Evolutionary conservation across 148 eudicot genomes (phyloP).

Genomic region (Camellia sinensis): DNA sequence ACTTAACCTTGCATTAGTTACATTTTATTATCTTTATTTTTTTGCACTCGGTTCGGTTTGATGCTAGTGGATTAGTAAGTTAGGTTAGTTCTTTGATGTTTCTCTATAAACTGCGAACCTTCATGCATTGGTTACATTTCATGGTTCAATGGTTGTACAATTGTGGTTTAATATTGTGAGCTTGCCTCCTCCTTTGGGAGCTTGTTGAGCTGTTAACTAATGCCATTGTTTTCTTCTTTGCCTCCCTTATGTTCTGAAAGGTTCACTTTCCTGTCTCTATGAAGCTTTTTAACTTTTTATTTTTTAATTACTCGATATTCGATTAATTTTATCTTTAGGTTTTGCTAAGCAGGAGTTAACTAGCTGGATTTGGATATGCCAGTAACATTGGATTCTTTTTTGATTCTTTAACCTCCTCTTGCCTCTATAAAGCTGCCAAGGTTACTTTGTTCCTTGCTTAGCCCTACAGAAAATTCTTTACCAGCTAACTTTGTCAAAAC

Average conservation of each 20-base stretch:
- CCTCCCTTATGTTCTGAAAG: conserved; percentile 17
- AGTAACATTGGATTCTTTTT: conserved; percentile 18
- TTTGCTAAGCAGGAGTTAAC: conserved; percentile 9
- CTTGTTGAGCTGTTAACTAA: background rate
- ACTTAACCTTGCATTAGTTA: background rate
- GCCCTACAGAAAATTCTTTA: conserved; percentile 13
- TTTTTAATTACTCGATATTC: background rate
- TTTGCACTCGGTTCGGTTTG: too few species aligned
- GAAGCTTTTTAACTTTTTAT: conserved; percentile 13
- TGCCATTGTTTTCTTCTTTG: background rate
- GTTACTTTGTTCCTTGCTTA: conserved; percentile 27
- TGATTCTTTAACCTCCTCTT: conserved; percentile 7
- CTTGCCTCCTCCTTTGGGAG: conserved; percentile 2
- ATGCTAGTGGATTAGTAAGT: background rate
- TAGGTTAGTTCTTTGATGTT: background rate
- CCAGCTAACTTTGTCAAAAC: conserved; percentile 14
- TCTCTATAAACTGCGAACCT: background rate
- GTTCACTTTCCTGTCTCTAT: conserved; percentile 15
- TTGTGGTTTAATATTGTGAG: background rate
- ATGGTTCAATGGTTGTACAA: background rate
- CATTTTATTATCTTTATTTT: background rate
- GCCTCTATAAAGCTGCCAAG: conserved; percentile 33
- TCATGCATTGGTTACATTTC: background rate
- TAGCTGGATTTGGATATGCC: background rate
- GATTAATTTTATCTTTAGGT: background rate